Base-by-base conservation (phyloP, 257 asterid genomes). In the Solanum rostratum region DNA sequence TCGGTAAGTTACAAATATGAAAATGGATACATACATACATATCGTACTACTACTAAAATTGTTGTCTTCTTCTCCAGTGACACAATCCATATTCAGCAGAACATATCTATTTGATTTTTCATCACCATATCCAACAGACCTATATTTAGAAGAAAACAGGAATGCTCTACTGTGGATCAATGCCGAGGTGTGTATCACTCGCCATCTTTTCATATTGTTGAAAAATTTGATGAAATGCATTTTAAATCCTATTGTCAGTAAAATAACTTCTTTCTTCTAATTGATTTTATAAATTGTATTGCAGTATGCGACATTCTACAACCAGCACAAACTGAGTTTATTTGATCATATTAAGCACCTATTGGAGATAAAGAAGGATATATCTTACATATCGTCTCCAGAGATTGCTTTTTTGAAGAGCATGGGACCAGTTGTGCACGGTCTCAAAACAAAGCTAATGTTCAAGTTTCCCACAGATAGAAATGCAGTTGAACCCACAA, bases 341-440 rank as follows among this genome's bases (percentile, higher is more conserved):
- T 88, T 85, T 39, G 20, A 49, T 27, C 92, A 24, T 85, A 76
- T 95, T 70, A 60, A 89, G 6, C 87, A 86, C 19, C 81, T 73
- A 1, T 54, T 83, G 78, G 83, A 85, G 10, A 62, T 71, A 10
- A 15, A 81, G 66, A 97, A 97, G 3, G 95, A 91, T 87, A 29
- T 83, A 24, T 37, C 85, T 29, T 95, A 92, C 92, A 89, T 97
- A 85, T 97, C 99, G 30, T 97, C 98, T 22, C 94, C 98, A 3
- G 99, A 97, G 93, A 90, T 97, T 43, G 98, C 91, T 66, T 95
- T 97, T 94, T 88, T 97, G 94, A 95, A 91, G 87, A 45, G 89
- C 29, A 69, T 97, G 4, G 88, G 88, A 52, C 84, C 91, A 19
- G 88, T 88, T 87, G 62, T 93, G 85, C 89, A 88, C 9, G 80